These are phyloP conservation scores for Clonostachys solani DNA, from an alignment of 2,329 filamentous ascomycete genomes.

Conservation along the genomic window DNA sequence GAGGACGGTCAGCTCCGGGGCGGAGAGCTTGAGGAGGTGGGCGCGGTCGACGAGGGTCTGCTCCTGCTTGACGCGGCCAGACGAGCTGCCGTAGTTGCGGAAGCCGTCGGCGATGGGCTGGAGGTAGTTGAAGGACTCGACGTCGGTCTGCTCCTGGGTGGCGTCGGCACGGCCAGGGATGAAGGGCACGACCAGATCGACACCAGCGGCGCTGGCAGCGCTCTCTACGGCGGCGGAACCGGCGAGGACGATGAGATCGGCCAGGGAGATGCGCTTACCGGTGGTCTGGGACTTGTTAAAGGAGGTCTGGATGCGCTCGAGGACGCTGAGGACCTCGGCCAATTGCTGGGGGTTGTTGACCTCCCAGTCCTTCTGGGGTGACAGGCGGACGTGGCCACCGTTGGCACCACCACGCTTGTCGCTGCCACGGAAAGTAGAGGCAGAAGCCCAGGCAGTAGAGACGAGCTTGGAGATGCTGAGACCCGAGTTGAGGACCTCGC, in stretches of 20 bases:
- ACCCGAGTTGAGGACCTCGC: constrained; percentile 60
- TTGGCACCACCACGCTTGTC: constrained; percentile 85
- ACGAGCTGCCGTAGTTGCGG: constrained; percentile 71
- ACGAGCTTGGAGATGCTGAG: constrained; percentile 59
- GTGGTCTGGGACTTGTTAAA: constrained; percentile 57
- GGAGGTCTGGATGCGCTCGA: constrained; percentile 61
- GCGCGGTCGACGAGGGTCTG: constrained; percentile 69
- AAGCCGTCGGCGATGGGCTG: constrained; percentile 71
- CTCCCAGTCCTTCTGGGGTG: constrained; percentile 68
- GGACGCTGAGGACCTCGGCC: constrained; percentile 51
- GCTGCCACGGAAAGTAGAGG: constrained; percentile 67
- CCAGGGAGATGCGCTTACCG: constrained; percentile 72
- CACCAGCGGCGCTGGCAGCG: constrained; percentile 47
- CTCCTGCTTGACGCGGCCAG: constrained; percentile 58
- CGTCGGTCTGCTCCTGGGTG: constrained; percentile 67
- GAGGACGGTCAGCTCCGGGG: constrained; percentile 67
- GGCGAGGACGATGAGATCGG: constrained; percentile 74
- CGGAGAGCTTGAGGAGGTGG: constrained; percentile 64
- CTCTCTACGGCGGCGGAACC: constrained; percentile 69
- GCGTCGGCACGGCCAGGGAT: constrained; percentile 69
- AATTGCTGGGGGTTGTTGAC: constrained; percentile 71
- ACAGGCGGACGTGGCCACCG: constrained; percentile 71
- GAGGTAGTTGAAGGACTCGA: constrained; percentile 58
- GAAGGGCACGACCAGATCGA: constrained; percentile 61
- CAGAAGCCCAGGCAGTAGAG: constrained; percentile 63